These are phyloP conservation scores for Fraxinus nigra DNA, from an alignment of 305 asterid genomes.

Conservation along the genomic window DNA sequence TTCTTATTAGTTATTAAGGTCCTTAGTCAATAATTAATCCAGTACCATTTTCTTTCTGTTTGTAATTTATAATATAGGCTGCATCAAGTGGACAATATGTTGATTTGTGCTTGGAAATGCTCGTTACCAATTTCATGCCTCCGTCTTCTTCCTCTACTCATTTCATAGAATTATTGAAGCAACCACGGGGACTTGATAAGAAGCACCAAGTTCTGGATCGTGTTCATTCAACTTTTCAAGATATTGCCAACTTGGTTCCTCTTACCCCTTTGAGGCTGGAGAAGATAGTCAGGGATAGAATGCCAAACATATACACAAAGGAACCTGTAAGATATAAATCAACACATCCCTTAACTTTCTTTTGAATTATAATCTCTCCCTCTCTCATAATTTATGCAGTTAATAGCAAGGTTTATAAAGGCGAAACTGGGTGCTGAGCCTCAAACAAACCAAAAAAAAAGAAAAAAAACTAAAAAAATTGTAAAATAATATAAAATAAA, in stretches of 20 bases:
- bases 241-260: slow-evolving; percentile 71
- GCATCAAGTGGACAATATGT: slow-evolving; percentile 67
- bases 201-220: slow-evolving; percentile 77
- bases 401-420: background rate
- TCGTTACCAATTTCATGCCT: slow-evolving; percentile 78
- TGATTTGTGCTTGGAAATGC: slow-evolving; percentile 86
- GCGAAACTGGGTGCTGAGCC: background rate
- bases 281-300: slow-evolving; percentile 53
- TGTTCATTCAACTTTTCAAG: slow-evolving; percentile 66
- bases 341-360: background rate
- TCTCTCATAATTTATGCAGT: background rate
- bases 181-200: slow-evolving; percentile 52
- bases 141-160: slow-evolving; percentile 32
- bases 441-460: background rate
- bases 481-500: no score
- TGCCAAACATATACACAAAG: slow-evolving; percentile 51
- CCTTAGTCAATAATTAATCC: slow-evolving; percentile 1
- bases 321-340: slow-evolving; percentile 52
- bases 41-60: background rate
- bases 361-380: background rate
- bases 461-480: background rate
- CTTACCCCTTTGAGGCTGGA: slow-evolving; percentile 74
- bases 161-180: slow-evolving; percentile 48
- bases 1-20: background rate
- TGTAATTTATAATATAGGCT: slow-evolving; percentile 44